Conservation (phyloP, 2,329 filamentous ascomycete genomes). For the Colletotrichum australisinense region DNA sequence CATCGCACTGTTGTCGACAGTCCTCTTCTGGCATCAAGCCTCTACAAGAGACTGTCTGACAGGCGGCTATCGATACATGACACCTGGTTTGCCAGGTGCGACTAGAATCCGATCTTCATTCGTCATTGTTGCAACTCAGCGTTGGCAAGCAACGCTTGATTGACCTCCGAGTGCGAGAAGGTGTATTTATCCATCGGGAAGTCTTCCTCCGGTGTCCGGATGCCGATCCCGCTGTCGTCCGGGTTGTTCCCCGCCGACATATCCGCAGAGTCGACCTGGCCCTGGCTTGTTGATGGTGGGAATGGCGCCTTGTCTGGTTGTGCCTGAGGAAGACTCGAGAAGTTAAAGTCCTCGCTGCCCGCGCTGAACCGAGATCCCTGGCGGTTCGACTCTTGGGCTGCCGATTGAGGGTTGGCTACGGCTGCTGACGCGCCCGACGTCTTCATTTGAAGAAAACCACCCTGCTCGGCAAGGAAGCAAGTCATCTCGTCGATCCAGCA, state of each 20-base stretch:
- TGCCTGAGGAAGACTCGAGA: conserved; percentile 57
- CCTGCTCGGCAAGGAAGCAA: conserved; percentile 87
- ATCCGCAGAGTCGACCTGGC: conserved; percentile 55
- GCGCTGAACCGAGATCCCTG: conserved; percentile 55
- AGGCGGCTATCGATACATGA: conserved; percentile 31
- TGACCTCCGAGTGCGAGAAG: conserved; percentile 50
- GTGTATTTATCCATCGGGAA: conserved; percentile 71
- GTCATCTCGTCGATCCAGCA: conserved; percentile 97
- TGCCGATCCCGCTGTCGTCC: conserved; percentile 82
- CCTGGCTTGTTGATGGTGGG: conserved; percentile 54
- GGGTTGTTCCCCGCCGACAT: conserved; percentile 52
- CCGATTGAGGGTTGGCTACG: conserved; percentile 46
- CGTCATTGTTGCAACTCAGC: conserved; percentile 42
- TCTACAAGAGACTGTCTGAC: conserved; percentile 16
- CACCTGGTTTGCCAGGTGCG: conserved; percentile 31
- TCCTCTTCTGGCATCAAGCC: conserved; percentile 33
- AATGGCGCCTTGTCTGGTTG: conserved; percentile 65
- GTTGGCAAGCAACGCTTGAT: conserved; percentile 46
- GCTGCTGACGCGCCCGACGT: conserved; percentile 48
- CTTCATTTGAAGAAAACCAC: conserved; percentile 81
- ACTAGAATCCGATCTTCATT: conserved; percentile 6
- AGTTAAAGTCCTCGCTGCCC: conserved; percentile 57
- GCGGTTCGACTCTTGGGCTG: conserved; percentile 49
- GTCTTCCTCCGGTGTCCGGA: conserved; percentile 75
- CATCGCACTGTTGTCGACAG: conserved; percentile 32